Base-by-base conservation (phyloP, 2,329 filamentous ascomycete genomes). In the Aspergillus hiratsukae region DNA sequence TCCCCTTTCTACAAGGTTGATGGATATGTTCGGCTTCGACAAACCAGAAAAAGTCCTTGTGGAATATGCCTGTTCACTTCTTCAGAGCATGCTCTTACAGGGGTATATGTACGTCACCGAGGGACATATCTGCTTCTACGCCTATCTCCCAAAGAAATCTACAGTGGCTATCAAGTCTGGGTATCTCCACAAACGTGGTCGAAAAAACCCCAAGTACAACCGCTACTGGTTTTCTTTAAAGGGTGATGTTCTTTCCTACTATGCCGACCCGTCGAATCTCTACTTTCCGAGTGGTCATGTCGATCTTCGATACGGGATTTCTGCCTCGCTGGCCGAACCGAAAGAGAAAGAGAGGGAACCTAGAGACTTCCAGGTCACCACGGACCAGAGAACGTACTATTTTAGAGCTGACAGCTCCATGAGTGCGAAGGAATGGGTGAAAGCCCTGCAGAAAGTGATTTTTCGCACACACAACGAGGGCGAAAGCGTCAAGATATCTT, bases 381-480 rank as follows among this genome's bases (percentile, higher is more conserved):
- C 91, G 0, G 85, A 92, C 68, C 85, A 92, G 60, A 83, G 91
- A 54, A 91, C 85, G 1, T 96, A 94, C 74, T 83, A 91, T 66
- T 95, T 97, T 78, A 86, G 85, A 67, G 94, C 93, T 40, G 94
- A 99, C 70, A 97, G 90, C 69, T 81, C 84, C 1, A 82, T 87
- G 3, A 96, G 90, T 69, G 94, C 94, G 10, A 94, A 91, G 72
- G 94, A 97, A 78, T 99, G 94, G 94, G 92, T 97, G 48, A 94
- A 94, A 74, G 86, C 89, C 53, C 79, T 99, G 27, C 93, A 97
- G 69, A 89, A 94, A 58, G 92, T 96, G 64, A 97, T 97, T 56
- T 97, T 97, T 69, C 84, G 92, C 51, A 93, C 91, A 10, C 92
- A 95, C 75, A 97, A 97, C 68, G 93, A 97, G 61, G 93, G 94